Evolutionary conservation across 1,284 basidiomycete species (phyloP), one percentile per base, ranked within the genome.

Genomic region (Austroboletus rostrupii): DNA sequence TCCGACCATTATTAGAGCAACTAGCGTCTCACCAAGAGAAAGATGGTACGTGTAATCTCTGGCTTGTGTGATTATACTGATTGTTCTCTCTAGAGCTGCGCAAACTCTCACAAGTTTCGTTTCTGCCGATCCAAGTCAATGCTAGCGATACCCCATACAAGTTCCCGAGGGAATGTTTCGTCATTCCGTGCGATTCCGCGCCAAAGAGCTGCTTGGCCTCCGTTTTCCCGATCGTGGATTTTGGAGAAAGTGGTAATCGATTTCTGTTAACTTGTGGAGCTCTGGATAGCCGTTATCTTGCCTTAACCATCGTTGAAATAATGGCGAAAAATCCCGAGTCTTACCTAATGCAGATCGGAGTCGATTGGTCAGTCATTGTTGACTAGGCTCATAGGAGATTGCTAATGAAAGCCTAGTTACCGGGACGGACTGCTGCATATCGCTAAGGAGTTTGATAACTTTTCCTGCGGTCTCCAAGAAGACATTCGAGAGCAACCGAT

Each of bases 221-320:
- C 6, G 36, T 61, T 20, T 64, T 64, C 43, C 39, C 58, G 9
- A 66, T 55, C 12, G 55, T 64, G 12, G 19, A 60, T 23, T 65
- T 67, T 20, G 48, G 48, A n/a, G 44, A 23, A 19, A 5, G 43
- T 3, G 65, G 59, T 16, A 62, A 62, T 14, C 36, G 19, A 32
- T 64, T 64, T 48, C 35, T 64, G 8, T 54, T 54, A 6, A 45
- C 33, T 20, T 64, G 65, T n/a, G n/a, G n/a, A n/a, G n/a, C n/a
- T n/a, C n/a, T n/a, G n/a, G n/a, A n/a, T n/a, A n/a, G n/a, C n/a
- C n/a, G n/a, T n/a, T n/a, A n/a, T n/a, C n/a, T n/a, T n/a, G n/a
- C n/a, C n/a, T n/a, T n/a, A n/a, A n/a, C n/a, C n/a, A n/a, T n/a
- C n/a, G n/a, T n/a, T n/a, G n/a, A n/a, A n/a, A n/a, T n/a, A n/a